Conservation (phyloP, 163 green algal genomes). For the Scenedesmus sp. region DNA sequence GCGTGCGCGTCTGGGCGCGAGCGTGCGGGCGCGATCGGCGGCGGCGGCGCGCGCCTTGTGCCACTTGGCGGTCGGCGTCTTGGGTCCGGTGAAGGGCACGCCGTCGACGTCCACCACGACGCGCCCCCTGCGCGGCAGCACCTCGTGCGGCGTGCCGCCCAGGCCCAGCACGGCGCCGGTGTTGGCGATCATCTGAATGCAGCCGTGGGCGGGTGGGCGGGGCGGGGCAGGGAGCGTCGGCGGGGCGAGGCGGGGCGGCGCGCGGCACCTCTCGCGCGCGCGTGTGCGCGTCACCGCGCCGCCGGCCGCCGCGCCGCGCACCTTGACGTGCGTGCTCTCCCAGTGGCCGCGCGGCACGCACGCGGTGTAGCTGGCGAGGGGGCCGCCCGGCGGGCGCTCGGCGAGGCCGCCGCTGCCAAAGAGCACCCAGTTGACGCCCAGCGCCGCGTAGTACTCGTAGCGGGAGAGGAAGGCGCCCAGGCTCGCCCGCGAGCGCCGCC, state of each 20-base stretch:
- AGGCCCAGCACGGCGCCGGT: constrained; percentile 28
- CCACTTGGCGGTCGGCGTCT: constrained; percentile 24
- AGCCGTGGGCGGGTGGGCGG: too few species aligned
- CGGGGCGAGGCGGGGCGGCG: too few species aligned
- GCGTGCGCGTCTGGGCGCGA: not conserved
- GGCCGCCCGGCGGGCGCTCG: not conserved
- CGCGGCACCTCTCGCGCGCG: too few species aligned
- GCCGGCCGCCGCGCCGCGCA: not conserved
- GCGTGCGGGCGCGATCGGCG: too few species aligned
- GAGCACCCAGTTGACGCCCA: constrained; percentile 49
- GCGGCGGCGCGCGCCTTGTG: constrained; percentile 16
- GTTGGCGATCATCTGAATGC: constrained; percentile 33
- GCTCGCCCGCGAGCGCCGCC: not conserved
- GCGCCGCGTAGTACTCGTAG: constrained; percentile 14
- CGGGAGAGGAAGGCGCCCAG: constrained; percentile 16
- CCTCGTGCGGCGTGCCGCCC: constrained; percentile 37
- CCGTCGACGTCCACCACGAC: constrained; percentile 25
- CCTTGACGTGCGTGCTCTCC: constrained; percentile 49
- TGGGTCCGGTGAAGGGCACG: constrained; percentile 27
- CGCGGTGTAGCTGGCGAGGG: constrained; percentile 28
- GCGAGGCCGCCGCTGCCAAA: constrained; percentile 39
- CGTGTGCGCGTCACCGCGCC: not conserved
- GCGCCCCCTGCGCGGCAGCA: not conserved
- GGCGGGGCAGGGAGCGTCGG: too few species aligned
- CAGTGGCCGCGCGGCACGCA: constrained; percentile 22